Evolutionary conservation across 352 stramenopile species (phyloP).

Genomic region (Globisporangium camurandrum): DNA sequence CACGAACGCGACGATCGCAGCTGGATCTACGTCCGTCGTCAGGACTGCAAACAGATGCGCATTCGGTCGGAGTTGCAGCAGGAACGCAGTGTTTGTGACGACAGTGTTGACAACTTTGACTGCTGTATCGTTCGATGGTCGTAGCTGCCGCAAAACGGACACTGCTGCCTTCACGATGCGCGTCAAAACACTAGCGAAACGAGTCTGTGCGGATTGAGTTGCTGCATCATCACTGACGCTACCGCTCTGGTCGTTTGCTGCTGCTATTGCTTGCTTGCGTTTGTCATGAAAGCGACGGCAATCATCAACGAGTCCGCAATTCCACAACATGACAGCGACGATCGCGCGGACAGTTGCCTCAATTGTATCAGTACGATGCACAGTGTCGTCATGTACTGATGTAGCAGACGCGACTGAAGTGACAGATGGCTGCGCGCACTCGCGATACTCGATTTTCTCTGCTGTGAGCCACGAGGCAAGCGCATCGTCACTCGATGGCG

Average conservation of each 20-base stretch:
- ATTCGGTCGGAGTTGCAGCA: slow-evolving; percentile 6
- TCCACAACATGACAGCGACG: slow-evolving; percentile 3
- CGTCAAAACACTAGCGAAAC: neutral
- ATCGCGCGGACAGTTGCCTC: neutral
- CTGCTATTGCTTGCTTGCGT: no score
- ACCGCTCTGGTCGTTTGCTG: neutral
- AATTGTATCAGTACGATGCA: neutral
- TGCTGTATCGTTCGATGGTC: no score
- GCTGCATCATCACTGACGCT: neutral
- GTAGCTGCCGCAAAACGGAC: neutral
- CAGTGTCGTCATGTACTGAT: no score
- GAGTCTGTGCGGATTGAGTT: neutral
- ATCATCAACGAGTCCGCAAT: neutral
- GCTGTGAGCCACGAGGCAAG: neutral
- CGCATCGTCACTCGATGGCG: neutral
- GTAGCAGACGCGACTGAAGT: neutral
- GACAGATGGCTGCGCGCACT: no score
- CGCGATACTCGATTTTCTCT: neutral
- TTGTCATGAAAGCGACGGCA: neutral
- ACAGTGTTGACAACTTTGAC: neutral
- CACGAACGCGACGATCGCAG: neutral
- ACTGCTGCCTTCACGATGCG: neutral
- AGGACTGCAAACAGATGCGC: neutral
- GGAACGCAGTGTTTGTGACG: neutral
- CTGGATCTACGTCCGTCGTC: neutral